These are phyloP conservation scores for Coemansia sp. DNA, from an alignment of 192 early-diverging fungal species.

Conservation along the genomic window DNA sequence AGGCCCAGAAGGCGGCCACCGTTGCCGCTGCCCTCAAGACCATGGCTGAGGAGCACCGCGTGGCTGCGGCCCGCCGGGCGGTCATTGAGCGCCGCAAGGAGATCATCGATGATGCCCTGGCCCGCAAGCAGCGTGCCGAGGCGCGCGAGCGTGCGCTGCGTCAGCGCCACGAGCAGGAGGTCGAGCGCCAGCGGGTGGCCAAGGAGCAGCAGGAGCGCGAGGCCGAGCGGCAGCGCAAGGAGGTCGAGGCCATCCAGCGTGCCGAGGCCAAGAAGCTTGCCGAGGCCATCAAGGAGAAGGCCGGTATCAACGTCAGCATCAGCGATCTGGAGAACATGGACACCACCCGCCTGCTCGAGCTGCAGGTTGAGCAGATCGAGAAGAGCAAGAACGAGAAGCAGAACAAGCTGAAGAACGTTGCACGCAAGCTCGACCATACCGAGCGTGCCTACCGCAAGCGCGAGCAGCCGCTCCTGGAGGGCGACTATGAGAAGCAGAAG, in stretches of 20 bases:
- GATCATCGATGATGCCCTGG: conserved; percentile 65
- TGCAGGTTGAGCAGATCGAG: conserved; percentile 88
- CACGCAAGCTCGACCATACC: conserved; percentile 82
- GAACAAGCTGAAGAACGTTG: conserved; percentile 66
- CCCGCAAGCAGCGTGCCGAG: conserved; percentile 81
- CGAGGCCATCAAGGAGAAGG: conserved; percentile 69
- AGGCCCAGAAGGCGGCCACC: conserved; percentile 61
- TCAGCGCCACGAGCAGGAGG: conserved; percentile 75
- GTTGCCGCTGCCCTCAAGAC: conserved; percentile 68
- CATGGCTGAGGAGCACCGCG: conserved; percentile 79
- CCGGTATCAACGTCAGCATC: conserved; percentile 54
- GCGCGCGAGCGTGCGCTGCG: conserved; percentile 69
- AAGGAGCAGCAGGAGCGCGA: conserved; percentile 86
- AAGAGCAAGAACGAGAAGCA: conserved; percentile 83
- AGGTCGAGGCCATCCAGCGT: conserved; percentile 76
- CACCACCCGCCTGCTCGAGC: conserved; percentile 69
- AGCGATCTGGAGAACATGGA: conserved; percentile 82
- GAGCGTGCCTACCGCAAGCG: conserved; percentile 91
- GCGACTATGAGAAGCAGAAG: conserved; percentile 91
- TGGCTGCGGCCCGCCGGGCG: conserved; percentile 68
- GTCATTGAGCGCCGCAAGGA: conserved; percentile 88
- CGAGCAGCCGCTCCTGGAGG: conserved; percentile 84
- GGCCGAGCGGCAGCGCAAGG: conserved; percentile 68
- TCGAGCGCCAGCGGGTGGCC: conserved; percentile 72
- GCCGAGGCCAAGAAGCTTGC: conserved; percentile 82